Evolutionary conservation across 2,329 filamentous ascomycete species (phyloP), one percentile per base, ranked within the genome.

Genomic region (Fusarium falciforme): DNA sequence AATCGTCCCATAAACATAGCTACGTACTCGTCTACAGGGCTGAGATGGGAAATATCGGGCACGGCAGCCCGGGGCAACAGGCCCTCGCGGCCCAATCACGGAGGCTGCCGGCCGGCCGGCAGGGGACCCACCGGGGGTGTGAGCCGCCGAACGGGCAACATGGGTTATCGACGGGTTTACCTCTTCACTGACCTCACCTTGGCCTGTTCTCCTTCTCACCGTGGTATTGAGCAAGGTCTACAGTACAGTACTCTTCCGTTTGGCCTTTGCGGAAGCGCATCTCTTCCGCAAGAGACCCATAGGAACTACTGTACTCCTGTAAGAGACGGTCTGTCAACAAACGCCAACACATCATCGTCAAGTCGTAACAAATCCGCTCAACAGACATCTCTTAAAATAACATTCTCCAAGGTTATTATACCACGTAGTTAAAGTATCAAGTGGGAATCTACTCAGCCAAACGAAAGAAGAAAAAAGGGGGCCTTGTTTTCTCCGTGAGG

Each of bases 1-100:
- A n/a, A 42, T 52, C n/a, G 44, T 17, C 11, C 61, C 61, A 54
- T 33, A 25, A 63, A 36, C 61, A 63, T 55, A 25, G 14, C 12
- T 27, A 25, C 40, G 59, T 35, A 57, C 33, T 17, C 44, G 16
- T 38, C 68, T 73, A 64, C 71, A 73, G 44, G 71, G 63, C 71
- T 73, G 62, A 71, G 52, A 57, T 64, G 42, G 33, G 42, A 63
- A 73, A 64, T 68, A 44, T 61, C 59, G 55, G 67, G 44, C 60
- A 60, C 68, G 61, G 70, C 49, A 63, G 27, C 67, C 66, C 54
- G 31, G 60, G 62, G 54, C 60, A 67, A 47, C 67, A 66, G 60
- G 14, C 22, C 36, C 36, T 12, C 44, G 63, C 73, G 57, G 61
- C 49, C 76, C 76, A 78, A 78, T 78, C 71, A 78, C 76, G 74